These are phyloP conservation scores for Calocybe gangraenosa DNA, from an alignment of 768 basidiomycete genomes.

Conservation along the genomic window DNA sequence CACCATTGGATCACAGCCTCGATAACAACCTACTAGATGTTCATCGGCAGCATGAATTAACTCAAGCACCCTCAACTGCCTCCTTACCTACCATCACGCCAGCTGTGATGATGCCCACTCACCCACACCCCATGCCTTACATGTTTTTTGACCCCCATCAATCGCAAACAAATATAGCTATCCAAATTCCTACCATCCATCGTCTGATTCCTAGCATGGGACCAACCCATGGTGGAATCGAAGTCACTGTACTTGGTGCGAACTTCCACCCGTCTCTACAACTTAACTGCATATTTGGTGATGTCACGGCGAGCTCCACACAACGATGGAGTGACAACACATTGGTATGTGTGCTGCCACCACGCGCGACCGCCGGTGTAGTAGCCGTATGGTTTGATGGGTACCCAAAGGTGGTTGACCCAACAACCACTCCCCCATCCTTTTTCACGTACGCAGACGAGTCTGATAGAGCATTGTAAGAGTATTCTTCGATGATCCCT, in stretches of 20 bases:
- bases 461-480: constrained; percentile 83
- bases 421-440: constrained; percentile 42
- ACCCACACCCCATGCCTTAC: constrained; percentile 47
- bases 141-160: constrained; percentile 58
- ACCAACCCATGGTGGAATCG: constrained; percentile 89
- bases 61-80: constrained; percentile 24
- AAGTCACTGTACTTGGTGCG: constrained; percentile 89
- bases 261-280: constrained; percentile 78
- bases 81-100: constrained; percentile 20
- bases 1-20: constrained; percentile 37
- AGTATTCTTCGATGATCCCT: constrained; percentile 17
- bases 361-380: constrained; percentile 73
- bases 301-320: constrained; percentile 73
- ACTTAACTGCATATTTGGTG: constrained; percentile 83
- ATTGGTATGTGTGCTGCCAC: constrained; percentile 87
- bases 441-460: constrained; percentile 91
- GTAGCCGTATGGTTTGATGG: constrained; percentile 91
- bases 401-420: constrained; percentile 56
- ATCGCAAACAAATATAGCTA: constrained; percentile 39
- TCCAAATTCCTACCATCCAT: constrained; percentile 71
- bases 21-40: constrained; percentile 36
- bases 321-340: constrained; percentile 93
- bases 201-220: constrained; percentile 81
- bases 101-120: constrained; percentile 24
- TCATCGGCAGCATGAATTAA: constrained; percentile 19